These are phyloP conservation scores for Fistulinella staudtii DNA, from an alignment of 1,284 basidiomycete species.

Conservation along the genomic window DNA sequence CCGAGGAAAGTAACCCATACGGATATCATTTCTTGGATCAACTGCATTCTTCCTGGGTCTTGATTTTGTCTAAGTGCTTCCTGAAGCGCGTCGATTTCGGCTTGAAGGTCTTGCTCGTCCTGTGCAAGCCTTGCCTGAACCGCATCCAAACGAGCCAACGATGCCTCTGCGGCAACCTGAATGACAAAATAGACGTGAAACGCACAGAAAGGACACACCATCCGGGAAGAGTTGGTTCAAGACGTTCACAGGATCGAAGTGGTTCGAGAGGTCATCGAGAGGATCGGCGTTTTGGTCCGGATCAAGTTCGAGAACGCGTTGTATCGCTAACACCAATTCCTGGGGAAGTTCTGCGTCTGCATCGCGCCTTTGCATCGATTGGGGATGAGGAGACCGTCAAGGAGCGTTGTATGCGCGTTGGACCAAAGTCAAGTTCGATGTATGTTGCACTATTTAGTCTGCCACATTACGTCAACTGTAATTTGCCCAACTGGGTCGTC, in stretches of 20 bases:
- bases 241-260: constrained; percentile 55
- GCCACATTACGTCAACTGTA: too few relatives aligned
- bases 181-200: constrained; percentile 2
- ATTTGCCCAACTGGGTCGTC: too few relatives aligned
- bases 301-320: constrained; percentile 59
- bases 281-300: constrained; percentile 44
- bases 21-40: constrained; percentile 91
- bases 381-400: constrained; percentile 1
- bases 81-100: constrained; percentile 70
- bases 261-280: constrained; percentile 53
- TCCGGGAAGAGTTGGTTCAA: constrained; percentile 75
- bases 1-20: constrained; percentile 40
- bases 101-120: constrained; percentile 59
- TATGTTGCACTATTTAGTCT: too few relatives aligned
- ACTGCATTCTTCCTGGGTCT: constrained; percentile 79
- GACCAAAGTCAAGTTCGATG: not conserved
- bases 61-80: constrained; percentile 70
- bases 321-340: constrained; percentile 64
- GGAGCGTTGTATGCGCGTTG: not conserved
- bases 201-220: constrained; percentile 44
- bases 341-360: constrained; percentile 51
- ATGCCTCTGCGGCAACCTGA: constrained; percentile 48
- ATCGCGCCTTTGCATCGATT: constrained; percentile 22
- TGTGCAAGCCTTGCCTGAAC: constrained; percentile 60
- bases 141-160: constrained; percentile 58